Base-by-base conservation (phyloP, 2,329 filamentous ascomycete genomes). In the Colletotrichum sidae region DNA sequence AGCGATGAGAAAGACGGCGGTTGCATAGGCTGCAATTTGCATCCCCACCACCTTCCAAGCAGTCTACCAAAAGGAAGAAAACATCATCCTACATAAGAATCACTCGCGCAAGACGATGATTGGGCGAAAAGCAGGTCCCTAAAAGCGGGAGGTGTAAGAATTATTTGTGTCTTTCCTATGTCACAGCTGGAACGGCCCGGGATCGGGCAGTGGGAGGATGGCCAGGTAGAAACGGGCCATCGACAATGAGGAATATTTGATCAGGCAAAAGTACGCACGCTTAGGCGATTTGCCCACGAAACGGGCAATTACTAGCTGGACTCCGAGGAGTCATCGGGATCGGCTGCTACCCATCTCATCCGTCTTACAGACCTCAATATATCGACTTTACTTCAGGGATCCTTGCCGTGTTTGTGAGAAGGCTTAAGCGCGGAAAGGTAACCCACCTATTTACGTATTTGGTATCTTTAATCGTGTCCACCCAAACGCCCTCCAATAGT, bases 1-100 rank as follows among this genome's bases (percentile, higher is more conserved):
- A 45, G 59, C 69, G 6, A 60, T 69, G 44, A 80, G 76, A 65
- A 78, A 73, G 67, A 38, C 63, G 12, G 66, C 66, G 11, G 66
- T 60, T 42, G 56, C 65, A 44, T 60, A 34, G 49, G 33, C n/a
- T 17, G 35, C 38, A 17, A 25, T n/a, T 10, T 8, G 35, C 42
- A 44, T 13, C 42, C 25, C 25, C 42, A 17, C 42, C 41, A 12
- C 9, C 42, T 42, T 34, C 33, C 37, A 44, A 44, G 52, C 52
- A 63, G 47, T n/a, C n/a, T 13, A 42, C n/a, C 13, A 52, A 63
- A 59, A 47, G 35, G 50, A 45, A n/a, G 35, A 17, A 44, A 12
- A 53, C 3, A n/a, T 34, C 8, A 44, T 41, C 15, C 39, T 11
- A 37, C 33, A 42, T 34, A 35, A 25, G 44, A 8, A n/a, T 46